Percentiles rank a stretch among this genome's conserved stretches.
Conservation (phyloP, 164 flowering plant species). For the Platanus orientalis region DNA sequence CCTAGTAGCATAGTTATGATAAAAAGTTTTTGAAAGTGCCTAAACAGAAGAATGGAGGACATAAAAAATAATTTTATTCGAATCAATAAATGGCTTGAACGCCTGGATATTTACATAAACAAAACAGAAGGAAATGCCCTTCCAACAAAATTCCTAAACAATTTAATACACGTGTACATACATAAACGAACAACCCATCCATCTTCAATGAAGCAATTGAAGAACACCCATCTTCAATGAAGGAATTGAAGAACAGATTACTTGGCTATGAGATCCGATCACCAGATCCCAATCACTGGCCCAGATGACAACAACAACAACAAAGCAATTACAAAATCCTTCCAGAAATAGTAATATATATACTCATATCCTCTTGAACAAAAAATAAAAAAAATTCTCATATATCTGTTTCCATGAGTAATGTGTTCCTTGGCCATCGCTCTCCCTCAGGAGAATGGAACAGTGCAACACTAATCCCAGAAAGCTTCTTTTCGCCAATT, state of each 20-base stretch:
- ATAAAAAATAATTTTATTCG: no score
- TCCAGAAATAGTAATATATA: no score
- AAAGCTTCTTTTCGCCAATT: slow-evolving; percentile 15
- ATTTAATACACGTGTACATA: not conserved
- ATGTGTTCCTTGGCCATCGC: slow-evolving; percentile 1
- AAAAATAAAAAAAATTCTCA: not conserved
- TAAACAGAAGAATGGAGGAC: no score
- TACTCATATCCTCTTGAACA: no score
- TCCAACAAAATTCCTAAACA: not conserved
- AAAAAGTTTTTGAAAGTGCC: no score
- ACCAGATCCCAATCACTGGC: not conserved
- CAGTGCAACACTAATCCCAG: slow-evolving; percentile 22
- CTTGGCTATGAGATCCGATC: no score
- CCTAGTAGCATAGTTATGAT: no score
- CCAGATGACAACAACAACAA: not conserved
- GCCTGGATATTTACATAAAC: no score
- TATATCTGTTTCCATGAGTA: not conserved
- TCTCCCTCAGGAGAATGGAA: slow-evolving; percentile 13
- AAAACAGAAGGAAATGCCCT: not conserved
- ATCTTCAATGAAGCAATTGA: slow-evolving; percentile 28
- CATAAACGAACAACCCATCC: slow-evolving; percentile 3
- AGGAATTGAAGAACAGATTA: no score
- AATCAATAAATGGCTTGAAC: no score
- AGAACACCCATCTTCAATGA: slow-evolving; percentile 10
- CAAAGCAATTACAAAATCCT: no score